These are phyloP conservation scores for Colletotrichum tropicale DNA, from an alignment of 2,329 filamentous ascomycete species.

Conservation along the genomic window DNA sequence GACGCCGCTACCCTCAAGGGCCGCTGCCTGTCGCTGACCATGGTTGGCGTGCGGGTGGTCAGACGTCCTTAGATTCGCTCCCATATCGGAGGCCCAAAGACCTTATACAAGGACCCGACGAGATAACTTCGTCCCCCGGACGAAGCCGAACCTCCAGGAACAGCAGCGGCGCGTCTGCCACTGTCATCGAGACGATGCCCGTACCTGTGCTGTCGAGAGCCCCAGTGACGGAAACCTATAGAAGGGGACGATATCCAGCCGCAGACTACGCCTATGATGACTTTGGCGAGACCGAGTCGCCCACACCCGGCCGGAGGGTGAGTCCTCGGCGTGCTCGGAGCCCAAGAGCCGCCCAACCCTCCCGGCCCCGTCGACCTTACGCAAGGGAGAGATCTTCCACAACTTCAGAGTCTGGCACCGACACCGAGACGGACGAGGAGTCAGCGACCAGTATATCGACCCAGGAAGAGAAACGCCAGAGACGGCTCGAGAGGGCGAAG, in stretches of 20 bases:
- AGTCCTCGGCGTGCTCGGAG: conserved; percentile 32
- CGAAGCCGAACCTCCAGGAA: conserved; percentile 18
- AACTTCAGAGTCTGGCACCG: conserved; percentile 39
- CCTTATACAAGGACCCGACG: conserved; percentile 34
- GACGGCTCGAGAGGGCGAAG: conserved; percentile 12
- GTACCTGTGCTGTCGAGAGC: conserved; percentile 12
- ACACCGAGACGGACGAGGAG: conserved; percentile 42
- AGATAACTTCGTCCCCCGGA: conserved; percentile 31
- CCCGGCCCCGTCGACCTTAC: conserved; percentile 30
- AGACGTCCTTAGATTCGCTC: conserved; percentile 34
- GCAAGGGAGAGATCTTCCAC: conserved; percentile 37
- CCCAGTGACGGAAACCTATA: background rate
- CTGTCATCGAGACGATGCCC: conserved; percentile 14
- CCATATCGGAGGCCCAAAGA: conserved; percentile 33
- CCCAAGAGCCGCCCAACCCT: conserved; percentile 41
- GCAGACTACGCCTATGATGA: background rate
- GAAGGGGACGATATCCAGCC: conserved; percentile 11
- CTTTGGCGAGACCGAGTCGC: background rate
- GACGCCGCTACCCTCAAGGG: conserved; percentile 9
- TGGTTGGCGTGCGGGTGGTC: conserved; percentile 33
- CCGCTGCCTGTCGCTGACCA: conserved; percentile 29
- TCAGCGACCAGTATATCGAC: conserved; percentile 41
- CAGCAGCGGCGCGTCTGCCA: conserved; percentile 11
- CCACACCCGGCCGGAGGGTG: conserved; percentile 30
- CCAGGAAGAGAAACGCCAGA: conserved; percentile 30